Evolutionary conservation across 2,329 filamentous ascomycete genomes (phyloP).

Genomic region (Trichoderma koningiopsis): DNA sequence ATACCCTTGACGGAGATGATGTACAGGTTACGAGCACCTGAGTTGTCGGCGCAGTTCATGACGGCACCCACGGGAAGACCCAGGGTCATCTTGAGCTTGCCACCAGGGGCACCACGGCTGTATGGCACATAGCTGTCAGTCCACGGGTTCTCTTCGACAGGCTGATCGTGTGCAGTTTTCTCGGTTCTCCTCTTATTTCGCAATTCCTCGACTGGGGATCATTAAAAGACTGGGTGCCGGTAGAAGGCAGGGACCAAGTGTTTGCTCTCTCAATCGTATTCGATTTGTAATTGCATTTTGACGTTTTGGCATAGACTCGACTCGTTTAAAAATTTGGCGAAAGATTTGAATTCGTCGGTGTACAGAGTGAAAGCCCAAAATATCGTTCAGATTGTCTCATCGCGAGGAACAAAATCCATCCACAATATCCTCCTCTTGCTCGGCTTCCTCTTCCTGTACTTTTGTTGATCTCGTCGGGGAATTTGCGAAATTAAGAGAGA

Average conservation of each 20-base stretch:
- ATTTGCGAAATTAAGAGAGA: neutral
- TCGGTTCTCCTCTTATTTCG: neutral
- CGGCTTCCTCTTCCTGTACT: constrained; percentile 23
- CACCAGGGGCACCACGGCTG: constrained; percentile 90
- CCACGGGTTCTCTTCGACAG: constrained; percentile 4
- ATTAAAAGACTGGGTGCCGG: constrained; percentile 8
- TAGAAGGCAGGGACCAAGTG: neutral
- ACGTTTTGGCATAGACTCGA: neutral
- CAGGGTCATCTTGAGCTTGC: constrained; percentile 99
- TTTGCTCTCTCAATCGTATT: neutral
- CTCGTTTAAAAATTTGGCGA: neutral
- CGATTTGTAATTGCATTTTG: neutral
- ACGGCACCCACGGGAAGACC: constrained; percentile 99
- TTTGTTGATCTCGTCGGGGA: constrained; percentile 13
- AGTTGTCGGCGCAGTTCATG: constrained; percentile 99
- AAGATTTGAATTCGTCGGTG: neutral
- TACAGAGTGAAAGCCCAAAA: neutral
- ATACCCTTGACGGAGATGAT: constrained; percentile 99
- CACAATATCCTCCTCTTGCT: constrained; percentile 29
- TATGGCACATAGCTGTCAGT: constrained; percentile 40
- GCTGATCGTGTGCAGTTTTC: neutral
- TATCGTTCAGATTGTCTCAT: neutral
- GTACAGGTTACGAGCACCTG: constrained; percentile 97
- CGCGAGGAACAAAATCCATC: neutral
- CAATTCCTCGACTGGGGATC: constrained; percentile 6